phyloP scores from a whole-genome alignment of 225 moss, liverwort and hornwort genomes.

The Sphagnum tenellum region DNA sequence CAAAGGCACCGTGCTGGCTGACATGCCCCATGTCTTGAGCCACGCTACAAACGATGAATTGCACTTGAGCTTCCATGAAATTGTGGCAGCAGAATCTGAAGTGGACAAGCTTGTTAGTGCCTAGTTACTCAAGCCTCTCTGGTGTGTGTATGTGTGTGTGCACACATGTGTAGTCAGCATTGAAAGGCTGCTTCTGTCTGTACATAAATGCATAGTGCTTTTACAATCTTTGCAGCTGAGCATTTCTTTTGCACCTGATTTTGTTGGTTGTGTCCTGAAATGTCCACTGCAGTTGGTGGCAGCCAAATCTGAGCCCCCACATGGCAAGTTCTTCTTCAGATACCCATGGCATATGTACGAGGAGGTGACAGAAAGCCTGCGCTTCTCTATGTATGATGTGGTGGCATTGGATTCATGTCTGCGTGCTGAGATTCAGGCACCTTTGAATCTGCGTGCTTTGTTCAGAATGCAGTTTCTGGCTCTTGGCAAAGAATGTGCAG shows the following conservation, averaged over 20 bases:
- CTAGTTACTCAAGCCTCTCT: background rate
- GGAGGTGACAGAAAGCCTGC: slow-evolving; percentile 38
- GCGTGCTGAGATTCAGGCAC: slow-evolving; percentile 54
- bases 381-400: slow-evolving; percentile 40
- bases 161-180: background rate
- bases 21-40: slow-evolving; percentile 42
- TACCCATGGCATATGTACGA: slow-evolving; percentile 51
- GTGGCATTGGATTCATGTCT: slow-evolving; percentile 51
- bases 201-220: too few relatives aligned
- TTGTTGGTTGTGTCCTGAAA: too few relatives aligned
- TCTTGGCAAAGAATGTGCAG: slow-evolving; percentile 43
- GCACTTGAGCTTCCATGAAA: slow-evolving; percentile 52
- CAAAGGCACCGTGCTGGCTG: slow-evolving; percentile 42
- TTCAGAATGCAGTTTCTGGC: slow-evolving; percentile 27
- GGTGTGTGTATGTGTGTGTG: background rate
- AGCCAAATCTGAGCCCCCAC: slow-evolving; percentile 44
- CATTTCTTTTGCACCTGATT: too few relatives aligned
- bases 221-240: too few relatives aligned
- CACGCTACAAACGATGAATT: slow-evolving; percentile 37
- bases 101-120: slow-evolving; percentile 51
- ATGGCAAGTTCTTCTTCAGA: slow-evolving; percentile 36
- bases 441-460: slow-evolving; percentile 20
- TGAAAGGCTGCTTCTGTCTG: too few relatives aligned
- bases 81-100: slow-evolving; percentile 57
- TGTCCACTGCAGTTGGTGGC: slow-evolving; percentile 32